A percentile compares a stretch with the other conserved stretches of the same genome.
Evolutionary conservation across 768 basidiomycete species (phyloP).

Genomic region (Rhizopogon roseolus): DNA sequence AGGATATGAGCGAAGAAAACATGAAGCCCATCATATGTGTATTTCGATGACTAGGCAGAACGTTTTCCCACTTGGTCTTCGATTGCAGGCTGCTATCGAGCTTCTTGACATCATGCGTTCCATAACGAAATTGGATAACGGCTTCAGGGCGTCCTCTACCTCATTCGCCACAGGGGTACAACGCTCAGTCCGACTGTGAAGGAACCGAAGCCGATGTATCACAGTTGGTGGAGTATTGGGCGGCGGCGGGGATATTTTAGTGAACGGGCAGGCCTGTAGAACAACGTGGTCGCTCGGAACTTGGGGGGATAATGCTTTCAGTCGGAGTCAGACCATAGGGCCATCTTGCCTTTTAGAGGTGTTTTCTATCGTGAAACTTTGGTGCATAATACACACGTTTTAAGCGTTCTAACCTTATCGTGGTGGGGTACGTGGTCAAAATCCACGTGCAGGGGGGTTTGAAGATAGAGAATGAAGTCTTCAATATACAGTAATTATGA

Average conservation of each 20-base stretch:
- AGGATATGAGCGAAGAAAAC: conserved; percentile 15
- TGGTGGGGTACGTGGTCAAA: too few species aligned
- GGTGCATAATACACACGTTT: background rate
- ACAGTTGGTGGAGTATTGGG: conserved; percentile 38
- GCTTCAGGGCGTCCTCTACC: background rate
- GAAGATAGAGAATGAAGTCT: too few species aligned
- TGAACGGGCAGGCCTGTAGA: background rate
- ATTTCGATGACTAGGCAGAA: conserved; percentile 40
- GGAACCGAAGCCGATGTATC: conserved; percentile 21
- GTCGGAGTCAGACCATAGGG: background rate
- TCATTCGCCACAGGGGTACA: conserved; percentile 24
- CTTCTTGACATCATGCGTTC: conserved; percentile 22
- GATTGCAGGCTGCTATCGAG: conserved; percentile 29
- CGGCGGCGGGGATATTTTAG: conserved; percentile 17
- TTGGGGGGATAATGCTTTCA: background rate
- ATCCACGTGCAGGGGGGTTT: too few species aligned
- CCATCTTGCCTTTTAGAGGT: background rate
- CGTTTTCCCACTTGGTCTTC: conserved; percentile 19
- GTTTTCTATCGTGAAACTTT: background rate
- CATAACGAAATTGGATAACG: conserved; percentile 14
- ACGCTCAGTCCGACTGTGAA: conserved; percentile 30
- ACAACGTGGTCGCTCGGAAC: background rate
- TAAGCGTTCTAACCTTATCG: background rate
- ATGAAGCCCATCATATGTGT: conserved; percentile 26
- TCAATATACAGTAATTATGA: too few species aligned